Base-by-base conservation (phyloP, 768 basidiomycete species). In the Cystobasidium ongulense region DNA sequence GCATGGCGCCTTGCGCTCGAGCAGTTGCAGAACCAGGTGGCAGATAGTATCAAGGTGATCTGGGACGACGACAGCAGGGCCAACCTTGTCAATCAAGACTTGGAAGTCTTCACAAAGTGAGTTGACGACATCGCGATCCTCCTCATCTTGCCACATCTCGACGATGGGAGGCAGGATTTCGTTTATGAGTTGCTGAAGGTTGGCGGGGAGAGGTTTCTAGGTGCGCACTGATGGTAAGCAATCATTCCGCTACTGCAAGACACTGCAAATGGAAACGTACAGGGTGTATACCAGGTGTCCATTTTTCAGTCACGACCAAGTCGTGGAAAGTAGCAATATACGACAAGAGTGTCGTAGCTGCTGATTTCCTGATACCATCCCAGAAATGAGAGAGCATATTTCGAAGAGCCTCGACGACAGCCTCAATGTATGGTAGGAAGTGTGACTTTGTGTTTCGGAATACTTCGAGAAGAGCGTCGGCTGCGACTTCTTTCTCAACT, bases 401-500 rank as follows among this genome's bases (percentile, higher is more conserved):
- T 78, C 91, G 85, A 64, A 99, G 87, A 78, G 89, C 88, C 64
- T 91, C 83, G 57, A 90, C 87, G 77, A 86, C 88, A 75, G 85
- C 83, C 83, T 97, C 93, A 75, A 98, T 87, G 80, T 86, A 98
- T 2, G 92, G 92, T 78, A 97, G 84, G 88, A 95, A 98, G 78
- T 91, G 88, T 59, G 81, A 82, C 78, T 88, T 87, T 35, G 91
- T 92, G 13, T 90, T 86, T 35, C 87, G 84, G 80, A 98, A 98
- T 75, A 99, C 82, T 39, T 90, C 89, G 75, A 95, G 93, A 76
- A 98, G 88, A 3, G 94, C 92, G 80, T 98, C 94, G 29, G 92
- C 92, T 25, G 96, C 94, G 74, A 97, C 96, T 84, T 99, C 96
- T 82, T 99, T 99, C 85, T 99, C 96, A 71, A 98, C 92, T 52